Evolutionary conservation across 2,329 filamentous ascomycete species (phyloP), one percentile per base, ranked within the genome.

Genomic region (Fusarium clavum): DNA sequence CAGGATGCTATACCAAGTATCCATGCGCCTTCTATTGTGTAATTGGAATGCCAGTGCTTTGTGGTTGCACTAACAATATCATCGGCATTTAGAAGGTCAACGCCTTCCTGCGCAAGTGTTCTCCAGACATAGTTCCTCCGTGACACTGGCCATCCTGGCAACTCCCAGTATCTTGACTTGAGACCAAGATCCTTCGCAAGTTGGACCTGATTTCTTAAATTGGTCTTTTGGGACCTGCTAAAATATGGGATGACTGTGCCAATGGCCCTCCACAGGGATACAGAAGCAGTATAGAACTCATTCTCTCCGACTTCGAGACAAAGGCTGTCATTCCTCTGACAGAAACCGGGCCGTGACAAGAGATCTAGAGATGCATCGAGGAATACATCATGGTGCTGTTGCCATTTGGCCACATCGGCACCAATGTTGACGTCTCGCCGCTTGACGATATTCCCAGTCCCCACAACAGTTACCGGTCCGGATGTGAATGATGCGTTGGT

Each of bases 231-330:
- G 3, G 78, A 78, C 2, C 76, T 75, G 46, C 77, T 77, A 83
- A 85, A 75, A 75, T 71, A 61, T 1, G 57, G 41, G 8, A 69
- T 81, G 81, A 73, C 51, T 76, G 84, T 47, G 2, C 88, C 90
- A 8, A 92, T 80, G 1, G 83, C 76, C 8, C 76, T 73, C 27
- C 77, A 79, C 71, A 92, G 88, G 16, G 86, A 84, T 1, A 85
- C 84, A 16, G 86, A 90, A 22, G 90, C 89, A 75, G 91, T 92
- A 79, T 88, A 90, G 7, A 88, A 91, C 74, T 91, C 92, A 20
- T 74, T 74, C 38, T 74, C 70, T 29, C 59, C 44, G 1, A 69
- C 61, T 2, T 59, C 51, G 8, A 44, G 48, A 25, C 70, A 71
- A 18, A 43, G 49, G 2, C 30, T 58, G 18, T 65, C 63, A 14